A percentile compares a stretch with the other conserved stretches of the same genome.
Evolutionary conservation across 192 early-diverging fungal species (phyloP).

Genomic region (Rhizoclosmatium globosum): DNA sequence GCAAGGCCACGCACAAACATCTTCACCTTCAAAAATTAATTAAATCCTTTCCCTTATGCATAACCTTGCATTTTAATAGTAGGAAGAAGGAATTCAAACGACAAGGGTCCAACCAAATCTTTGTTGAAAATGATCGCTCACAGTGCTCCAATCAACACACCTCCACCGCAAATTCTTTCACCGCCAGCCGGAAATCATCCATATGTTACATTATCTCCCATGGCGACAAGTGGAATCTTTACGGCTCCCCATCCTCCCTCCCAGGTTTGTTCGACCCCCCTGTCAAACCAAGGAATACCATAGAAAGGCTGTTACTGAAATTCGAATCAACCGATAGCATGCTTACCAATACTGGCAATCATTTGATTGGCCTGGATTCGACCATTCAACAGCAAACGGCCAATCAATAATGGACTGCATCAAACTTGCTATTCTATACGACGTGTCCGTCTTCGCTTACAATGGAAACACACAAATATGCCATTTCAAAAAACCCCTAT

Average conservation of each 20-base stretch:
- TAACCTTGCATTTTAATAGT: too few species aligned
- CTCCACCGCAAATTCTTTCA: too few species aligned
- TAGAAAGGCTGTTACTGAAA: not conserved
- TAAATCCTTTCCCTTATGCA: too few species aligned
- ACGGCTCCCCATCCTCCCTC: slow-evolving; percentile 16
- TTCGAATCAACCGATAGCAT: slow-evolving; percentile 4
- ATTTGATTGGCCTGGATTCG: slow-evolving; percentile 25
- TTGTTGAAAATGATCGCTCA: too few species aligned
- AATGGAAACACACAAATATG: not conserved
- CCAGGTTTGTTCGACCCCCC: not conserved
- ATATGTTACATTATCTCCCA: not conserved
- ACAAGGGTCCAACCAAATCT: too few species aligned
- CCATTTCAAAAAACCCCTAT: not conserved
- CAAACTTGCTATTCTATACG: not conserved
- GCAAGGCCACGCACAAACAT: too few species aligned
- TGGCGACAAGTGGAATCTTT: not conserved
- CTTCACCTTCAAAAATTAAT: too few species aligned
- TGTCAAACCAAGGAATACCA: not conserved
- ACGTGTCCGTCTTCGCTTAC: slow-evolving; percentile 5
- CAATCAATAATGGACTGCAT: not conserved
- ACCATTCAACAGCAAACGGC: not conserved
- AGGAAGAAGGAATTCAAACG: too few species aligned
- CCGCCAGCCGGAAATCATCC: not conserved
- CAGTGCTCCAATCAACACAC: too few species aligned
- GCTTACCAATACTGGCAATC: slow-evolving; percentile 3